Evolutionary conservation across 371 early-diverging fungal species (phyloP).

Genomic region (Paraphysoderma sedebokerense): DNA sequence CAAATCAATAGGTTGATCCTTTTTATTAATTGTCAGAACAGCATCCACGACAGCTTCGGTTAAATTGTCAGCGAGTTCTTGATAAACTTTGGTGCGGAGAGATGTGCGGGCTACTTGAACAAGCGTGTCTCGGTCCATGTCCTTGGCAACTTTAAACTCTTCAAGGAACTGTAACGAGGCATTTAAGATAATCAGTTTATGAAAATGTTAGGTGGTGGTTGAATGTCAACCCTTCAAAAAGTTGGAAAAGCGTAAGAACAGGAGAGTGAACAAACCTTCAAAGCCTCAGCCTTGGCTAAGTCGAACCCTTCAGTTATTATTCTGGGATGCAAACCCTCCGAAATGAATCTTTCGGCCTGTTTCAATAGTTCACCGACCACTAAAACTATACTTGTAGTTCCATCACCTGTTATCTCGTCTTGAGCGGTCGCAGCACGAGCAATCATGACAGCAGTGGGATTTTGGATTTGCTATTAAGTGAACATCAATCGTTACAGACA

Average conservation of each 20-base stretch:
- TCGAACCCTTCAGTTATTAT: slow-evolving; percentile 94
- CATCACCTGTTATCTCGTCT: slow-evolving; percentile 98
- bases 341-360: slow-evolving; percentile 86
- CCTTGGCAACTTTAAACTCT: slow-evolving; percentile 46
- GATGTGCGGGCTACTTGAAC: slow-evolving; percentile 86
- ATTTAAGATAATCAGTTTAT: neutral
- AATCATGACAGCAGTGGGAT: slow-evolving; percentile 99
- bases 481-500: neutral
- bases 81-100: slow-evolving; percentile 89
- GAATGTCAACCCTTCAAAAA: no score
- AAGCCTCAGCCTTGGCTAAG: slow-evolving; percentile 82
- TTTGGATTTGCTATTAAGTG: slow-evolving; percentile 87
- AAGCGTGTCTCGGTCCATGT: slow-evolving; percentile 80
- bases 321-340: slow-evolving; percentile 95
- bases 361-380: slow-evolving; percentile 93
- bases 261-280: slow-evolving; percentile 32
- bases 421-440: slow-evolving; percentile 97
- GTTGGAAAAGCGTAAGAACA: neutral
- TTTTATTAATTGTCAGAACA: slow-evolving; percentile 65
- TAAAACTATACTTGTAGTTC: slow-evolving; percentile 94
- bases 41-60: slow-evolving; percentile 95
- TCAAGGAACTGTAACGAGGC: slow-evolving; percentile 57
- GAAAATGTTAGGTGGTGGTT: no score
- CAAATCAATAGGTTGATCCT: slow-evolving; percentile 76
- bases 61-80: slow-evolving; percentile 72